Base-by-base conservation (phyloP, 1,139 yeast species). In the Zygosaccharomyces sapae region DNA sequence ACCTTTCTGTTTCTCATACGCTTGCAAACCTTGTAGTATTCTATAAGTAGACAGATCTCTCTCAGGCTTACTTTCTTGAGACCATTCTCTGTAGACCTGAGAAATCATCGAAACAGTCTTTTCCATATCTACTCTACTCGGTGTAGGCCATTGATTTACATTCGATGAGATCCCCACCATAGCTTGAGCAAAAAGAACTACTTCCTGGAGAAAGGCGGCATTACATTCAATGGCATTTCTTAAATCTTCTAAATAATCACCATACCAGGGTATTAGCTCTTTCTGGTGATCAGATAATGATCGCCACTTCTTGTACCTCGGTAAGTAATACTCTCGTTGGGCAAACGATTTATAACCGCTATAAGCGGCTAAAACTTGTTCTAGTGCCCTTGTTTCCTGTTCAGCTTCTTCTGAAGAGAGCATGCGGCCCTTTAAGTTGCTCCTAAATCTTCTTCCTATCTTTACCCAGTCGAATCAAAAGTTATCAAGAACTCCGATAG, bases 61-160 rank as follows among this genome's bases (percentile, higher is more conserved):
- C 57, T 87, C 95, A 0, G 44, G 47, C 1, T 39, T 53, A 0
- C 92, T 89, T 24, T 81, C 83, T 0, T 62, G 62, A 31, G 87
- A 76, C 96, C 96, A 88, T 63, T 88, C 96, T 45, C 96, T 66
- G 2, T 75, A 71, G 8, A 83, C 61, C 58, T 87, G 96, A 34
- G 80, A 69, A 50, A 88, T 62, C 0, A 84, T 71, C 2, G 83
- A 73, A 33, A 79, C 64, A 1, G 83, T 85, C 61, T 84, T 83
- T 45, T 81, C 86, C 50, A 72, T 73, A 51, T 83, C 87, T 3
- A 66, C 54, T 12, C 58, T 53, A 2, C 70, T 64, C 12, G 80
- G 71, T 1, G 65, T 63, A 5, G 67, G 62, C 88, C 88, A 83
- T 2, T 56, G 55, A 1, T 50, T 41, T 0, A 76, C 74, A 45